Base-by-base conservation (phyloP, 2,329 filamentous ascomycete genomes). In the Leptosphaerulina australis region DNA sequence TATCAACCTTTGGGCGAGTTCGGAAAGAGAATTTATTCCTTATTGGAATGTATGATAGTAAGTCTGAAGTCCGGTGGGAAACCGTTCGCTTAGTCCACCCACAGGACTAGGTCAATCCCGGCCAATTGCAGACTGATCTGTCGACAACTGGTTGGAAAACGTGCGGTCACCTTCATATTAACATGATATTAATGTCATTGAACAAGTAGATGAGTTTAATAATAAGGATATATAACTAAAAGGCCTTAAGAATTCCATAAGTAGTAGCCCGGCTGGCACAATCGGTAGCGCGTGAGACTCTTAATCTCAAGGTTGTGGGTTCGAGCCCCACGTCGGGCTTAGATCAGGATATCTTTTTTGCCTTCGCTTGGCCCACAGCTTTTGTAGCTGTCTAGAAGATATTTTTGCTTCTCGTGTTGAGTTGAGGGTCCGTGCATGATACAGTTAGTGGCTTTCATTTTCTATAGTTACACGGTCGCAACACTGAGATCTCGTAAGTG, bases 311-410 rank as follows among this genome's bases (percentile, higher is more conserved):
- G 60, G 58, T 61, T 60, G 58, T 74, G 76, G 76, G 79, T 81
- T 80, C 77, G 76, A 79, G 74, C 76, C 76, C 76, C 76, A 74
- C 75, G 56, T 60, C 52, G 52, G 57, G 57, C 56, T 49, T 53
- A n/a, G n/a, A n/a, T n/a, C n/a, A n/a, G n/a, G n/a, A n/a, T n/a
- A n/a, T n/a, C n/a, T 24, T 2, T 26, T 44, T 55, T 28, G 34
- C 39, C 26, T 51, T 17, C 5, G 0, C 10, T n/a, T 24, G 11
- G 9, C 30, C 25, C 21, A n/a, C 36, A 4, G 11, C 28, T 20
- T 8, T 41, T n/a, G 11, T 30, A 31, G 24, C 36, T 35, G 44
- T 20, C 15, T 29, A 24, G 36, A 40, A 22, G 5, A 25, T 5
- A 35, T 29, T 41, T 48, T 47, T 48, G 7, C 11, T 17, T 22